These are phyloP conservation scores for Rhytidiadelphus loreus DNA, from an alignment of 225 moss, liverwort and hornwort genomes.

Conservation along the genomic window DNA sequence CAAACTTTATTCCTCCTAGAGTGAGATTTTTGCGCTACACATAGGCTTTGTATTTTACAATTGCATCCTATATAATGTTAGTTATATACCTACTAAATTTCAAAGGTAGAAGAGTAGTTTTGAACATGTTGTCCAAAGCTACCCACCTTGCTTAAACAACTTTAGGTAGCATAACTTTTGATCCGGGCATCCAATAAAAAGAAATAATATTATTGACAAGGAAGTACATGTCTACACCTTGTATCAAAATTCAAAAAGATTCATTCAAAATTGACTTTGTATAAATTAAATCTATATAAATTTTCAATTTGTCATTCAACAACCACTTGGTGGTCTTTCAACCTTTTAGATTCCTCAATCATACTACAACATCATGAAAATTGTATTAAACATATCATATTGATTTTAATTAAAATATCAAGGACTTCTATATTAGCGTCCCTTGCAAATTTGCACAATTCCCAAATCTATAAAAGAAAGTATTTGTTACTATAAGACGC, in stretches of 20 bases:
- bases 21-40: background rate
- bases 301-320: too few species aligned
- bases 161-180: background rate
- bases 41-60: background rate
- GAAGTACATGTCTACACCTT: background rate
- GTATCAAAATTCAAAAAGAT: background rate
- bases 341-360: background rate
- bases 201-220: background rate
- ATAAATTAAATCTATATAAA: rapidly evolving
- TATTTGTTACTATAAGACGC: background rate
- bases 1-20: background rate
- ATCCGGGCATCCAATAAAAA: rapidly evolving
- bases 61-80: background rate
- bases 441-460: background rate
- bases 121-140: background rate
- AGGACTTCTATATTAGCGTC: background rate
- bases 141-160: too few species aligned
- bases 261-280: background rate
- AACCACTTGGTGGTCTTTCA: background rate
- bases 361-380: rapidly evolving
- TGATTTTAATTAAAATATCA: background rate
- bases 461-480: background rate
- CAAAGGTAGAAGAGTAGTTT: background rate
- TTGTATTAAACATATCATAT: background rate
- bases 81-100: background rate